phyloP scores from a whole-genome alignment of 306 rosid species.

The Myrica gale region DNA sequence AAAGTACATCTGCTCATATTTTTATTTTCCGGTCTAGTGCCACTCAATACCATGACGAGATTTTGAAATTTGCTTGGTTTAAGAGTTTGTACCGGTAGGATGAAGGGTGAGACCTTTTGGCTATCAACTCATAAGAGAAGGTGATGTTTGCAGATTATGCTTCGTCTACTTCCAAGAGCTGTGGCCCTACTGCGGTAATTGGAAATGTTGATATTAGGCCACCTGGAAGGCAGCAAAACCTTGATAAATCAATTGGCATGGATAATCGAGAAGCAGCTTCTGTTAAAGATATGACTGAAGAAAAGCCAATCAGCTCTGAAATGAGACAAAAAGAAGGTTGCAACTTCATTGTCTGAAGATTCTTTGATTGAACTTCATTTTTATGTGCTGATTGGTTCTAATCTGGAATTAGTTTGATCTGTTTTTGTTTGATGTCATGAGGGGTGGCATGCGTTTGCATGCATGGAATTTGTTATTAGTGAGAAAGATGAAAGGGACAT shows the following conservation, averaged over 20 bases:
- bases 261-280: constrained; percentile 28
- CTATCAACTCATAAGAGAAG: too few relatives aligned
- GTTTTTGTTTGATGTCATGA: not conserved
- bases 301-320: constrained; percentile 69
- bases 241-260: constrained; percentile 14
- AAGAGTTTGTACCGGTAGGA: not conserved
- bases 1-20: not conserved
- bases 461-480: not conserved
- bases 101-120: not conserved
- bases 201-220: constrained; percentile 37
- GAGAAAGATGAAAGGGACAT: constrained; percentile 3
- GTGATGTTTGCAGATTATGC: constrained; percentile 37
- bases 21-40: not conserved
- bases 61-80: not conserved
- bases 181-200: constrained; percentile 32
- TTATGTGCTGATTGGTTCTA: not conserved
- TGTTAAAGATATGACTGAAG: constrained; percentile 48
- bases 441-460: not conserved
- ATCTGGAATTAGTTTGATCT: not conserved
- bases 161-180: constrained; percentile 36
- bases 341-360: constrained; percentile 17
- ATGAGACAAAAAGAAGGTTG: constrained; percentile 90
- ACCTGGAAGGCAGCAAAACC: constrained; percentile 31
- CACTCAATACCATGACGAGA: not conserved
- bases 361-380: constrained; percentile 10